Evolutionary conservation across 345 rosid genomes (phyloP), one percentile per base, ranked within the genome.

Genomic region (Iberis pinnata): DNA sequence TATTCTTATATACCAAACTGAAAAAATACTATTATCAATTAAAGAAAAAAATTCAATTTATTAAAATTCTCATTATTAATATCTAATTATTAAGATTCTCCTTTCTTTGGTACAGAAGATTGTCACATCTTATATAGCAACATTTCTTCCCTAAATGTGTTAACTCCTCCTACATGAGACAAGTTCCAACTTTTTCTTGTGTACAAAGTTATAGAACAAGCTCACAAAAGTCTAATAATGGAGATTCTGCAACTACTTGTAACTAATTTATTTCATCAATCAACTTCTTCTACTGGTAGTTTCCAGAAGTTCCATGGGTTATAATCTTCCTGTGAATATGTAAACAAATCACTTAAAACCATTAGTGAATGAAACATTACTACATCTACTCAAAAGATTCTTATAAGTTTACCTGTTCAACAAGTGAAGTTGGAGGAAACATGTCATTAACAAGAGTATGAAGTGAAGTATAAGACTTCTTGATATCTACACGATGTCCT

Each of bases 261-360:
- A n/a, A n/a, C n/a, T n/a, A n/a, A n/a, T n/a, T n/a, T n/a, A n/a
- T 37, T 45, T 37, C 58, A 56, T 65, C 40, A 61, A 9, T 83
- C 89, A 3, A 86, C 32, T 9, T 86, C 95, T 4, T 58, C 76
- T 49, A 83, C 31, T 7, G 93, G 92, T 53, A 83, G 24, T 73
- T 68, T 85, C 97, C 97, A 89, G 67, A 70, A 89, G 50, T 89
- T 86, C 97, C 97, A 89, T 0, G 83, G 69, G 59, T 89, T 86
- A 35, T 64, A 89, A 63, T 89, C 97, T 73, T 89, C 97, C 95
- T 89, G 84, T 70, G 53, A 18, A 48, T 24, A 17, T 33, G 52
- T 54, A 68, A 17, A 16, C 5, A 49, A 51, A 29, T 9, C 58
- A 24, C 16, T 40, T 41, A 12, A 38, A 56, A 54, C 26, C 66